Percentiles rank a stretch among this genome's conserved stretches.
Conservation (phyloP, 371 early-diverging fungal genomes). For the Mortierella sp. region DNA sequence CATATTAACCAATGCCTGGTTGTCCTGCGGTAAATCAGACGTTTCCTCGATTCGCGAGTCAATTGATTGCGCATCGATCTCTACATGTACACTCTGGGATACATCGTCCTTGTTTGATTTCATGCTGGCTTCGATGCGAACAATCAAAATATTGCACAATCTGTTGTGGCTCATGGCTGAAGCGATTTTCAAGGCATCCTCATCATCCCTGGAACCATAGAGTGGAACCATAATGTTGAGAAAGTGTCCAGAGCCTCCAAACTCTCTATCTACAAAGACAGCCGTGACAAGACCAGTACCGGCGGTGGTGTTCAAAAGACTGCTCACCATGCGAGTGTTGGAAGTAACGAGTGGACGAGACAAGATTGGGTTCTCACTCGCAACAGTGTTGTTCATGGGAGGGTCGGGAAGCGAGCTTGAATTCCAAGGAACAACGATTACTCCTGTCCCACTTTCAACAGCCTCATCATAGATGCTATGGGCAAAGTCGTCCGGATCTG, state of each 20-base stretch:
- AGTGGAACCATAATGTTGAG: slow-evolving; percentile 40
- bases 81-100: slow-evolving; percentile 11
- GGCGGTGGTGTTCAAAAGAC: slow-evolving; percentile 31
- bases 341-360: slow-evolving; percentile 38
- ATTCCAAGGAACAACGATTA: slow-evolving; percentile 67
- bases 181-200: slow-evolving; percentile 41
- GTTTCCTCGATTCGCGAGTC: slow-evolving; percentile 15
- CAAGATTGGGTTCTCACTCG: slow-evolving; percentile 17
- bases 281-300: slow-evolving; percentile 34
- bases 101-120: slow-evolving; percentile 53
- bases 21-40: slow-evolving; percentile 21
- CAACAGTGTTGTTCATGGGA: slow-evolving; percentile 8
- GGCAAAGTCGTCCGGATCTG: slow-evolving; percentile 67
- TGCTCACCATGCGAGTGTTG: slow-evolving; percentile 39
- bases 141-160: slow-evolving; percentile 27
- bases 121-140: slow-evolving; percentile 49
- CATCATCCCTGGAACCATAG: slow-evolving; percentile 49
- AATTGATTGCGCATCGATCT: slow-evolving; percentile 32
- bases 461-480: slow-evolving; percentile 65
- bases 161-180: slow-evolving; percentile 38
- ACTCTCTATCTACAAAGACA: slow-evolving; percentile 49
- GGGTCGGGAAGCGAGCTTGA: slow-evolving; percentile 48
- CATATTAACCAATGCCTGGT: slow-evolving; percentile 14
- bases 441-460: slow-evolving; percentile 54
- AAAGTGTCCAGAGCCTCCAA: slow-evolving; percentile 53